Evolutionary conservation across 164 flowering plant genomes (phyloP), one percentile per base, ranked within the genome.

Genomic region (Stephania cephalantha): DNA sequence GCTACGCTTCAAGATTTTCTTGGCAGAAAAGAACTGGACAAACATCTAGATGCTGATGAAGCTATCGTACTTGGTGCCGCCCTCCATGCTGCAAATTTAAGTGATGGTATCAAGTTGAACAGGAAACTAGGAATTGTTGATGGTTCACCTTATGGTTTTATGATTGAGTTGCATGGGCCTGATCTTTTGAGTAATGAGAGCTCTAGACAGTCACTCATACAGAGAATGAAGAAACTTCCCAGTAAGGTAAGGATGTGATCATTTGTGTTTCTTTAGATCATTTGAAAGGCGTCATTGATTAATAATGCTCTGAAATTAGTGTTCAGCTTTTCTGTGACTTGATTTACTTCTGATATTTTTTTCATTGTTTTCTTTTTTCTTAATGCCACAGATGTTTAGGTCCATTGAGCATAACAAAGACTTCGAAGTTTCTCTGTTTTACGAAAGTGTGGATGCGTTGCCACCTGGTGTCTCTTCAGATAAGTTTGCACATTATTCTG

Each of bases 61-160:
- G 99, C 99, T 77, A 86, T 86, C 45, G 98, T 90, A 81, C 96
- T 96, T 79, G 98, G 99, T 69, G 88, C 98, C 46, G 83, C 99
- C 63, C 85, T 96, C 46, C 96, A 90, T 87, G 97, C 99, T 77
- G 99, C 99, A 61, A 96, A 96, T 83, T 71, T 96, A 79, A 96
- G 99, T 86, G 99, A 96, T 85, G 99, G 99, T 73, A 96, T 96
- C 73, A 96, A 92, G 83, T 81, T 96, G 83, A 96, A 96, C 70
- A 91, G 97, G 68, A 96, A 91, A 82, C 85, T 96, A 3, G 99
- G 99, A 64, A 96, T 96, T 90, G 78, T 89, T 75, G 99, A 96
- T 87, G 99, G 99, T 79, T 89, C 97, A 79, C 72, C 91, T 18
- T 96, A 96, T 85, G 98, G 97, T 29, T 86, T 86, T 79, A 79